These are phyloP conservation scores for Eryngium alpinum DNA, from an alignment of 140 eudicot genomes.

Conservation along the genomic window DNA sequence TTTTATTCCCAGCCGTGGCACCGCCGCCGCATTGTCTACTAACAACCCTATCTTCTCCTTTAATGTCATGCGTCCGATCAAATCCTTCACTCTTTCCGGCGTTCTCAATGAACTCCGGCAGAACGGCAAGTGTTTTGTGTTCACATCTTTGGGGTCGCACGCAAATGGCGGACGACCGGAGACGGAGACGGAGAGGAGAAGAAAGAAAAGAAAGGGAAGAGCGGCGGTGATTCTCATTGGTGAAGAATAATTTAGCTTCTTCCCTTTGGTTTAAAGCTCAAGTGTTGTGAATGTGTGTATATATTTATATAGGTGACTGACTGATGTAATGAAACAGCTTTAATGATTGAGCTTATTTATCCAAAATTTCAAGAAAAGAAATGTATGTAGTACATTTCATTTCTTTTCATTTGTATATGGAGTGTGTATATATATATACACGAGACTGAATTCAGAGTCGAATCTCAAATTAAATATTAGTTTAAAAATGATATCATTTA, in stretches of 20 bases:
- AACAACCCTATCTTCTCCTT: slow-evolving; percentile 60
- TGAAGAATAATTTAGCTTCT: background rate
- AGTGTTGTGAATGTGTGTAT: slow-evolving; percentile 9
- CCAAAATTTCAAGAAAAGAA: background rate
- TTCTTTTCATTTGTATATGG: too few species aligned
- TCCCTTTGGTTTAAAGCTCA: slow-evolving; percentile 10
- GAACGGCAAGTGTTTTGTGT: slow-evolving; percentile 40
- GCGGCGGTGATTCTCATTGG: background rate
- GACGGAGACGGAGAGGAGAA: background rate
- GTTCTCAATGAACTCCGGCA: slow-evolving; percentile 40
- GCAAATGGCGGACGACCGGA: slow-evolving; percentile 44
- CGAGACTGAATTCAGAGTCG: too few species aligned
- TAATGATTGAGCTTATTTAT: slow-evolving; percentile 10
- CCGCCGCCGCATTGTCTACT: slow-evolving; percentile 50
- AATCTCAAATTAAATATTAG: too few species aligned
- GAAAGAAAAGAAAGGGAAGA: slow-evolving; percentile 3
- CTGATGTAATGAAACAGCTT: slow-evolving; percentile 23
- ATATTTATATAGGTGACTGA: background rate
- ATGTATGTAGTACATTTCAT: too few species aligned
- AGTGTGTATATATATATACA: too few species aligned
- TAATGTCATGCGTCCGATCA: slow-evolving; percentile 60
- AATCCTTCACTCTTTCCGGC: slow-evolving; percentile 50
- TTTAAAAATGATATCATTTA: too few species aligned
- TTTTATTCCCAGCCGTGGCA: slow-evolving; percentile 62
- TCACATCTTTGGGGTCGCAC: slow-evolving; percentile 41